A percentile compares a stretch with the other conserved stretches of the same genome.
These are phyloP conservation scores for Pythium biforme DNA, from an alignment of 352 stramenopile species.

Conservation along the genomic window DNA sequence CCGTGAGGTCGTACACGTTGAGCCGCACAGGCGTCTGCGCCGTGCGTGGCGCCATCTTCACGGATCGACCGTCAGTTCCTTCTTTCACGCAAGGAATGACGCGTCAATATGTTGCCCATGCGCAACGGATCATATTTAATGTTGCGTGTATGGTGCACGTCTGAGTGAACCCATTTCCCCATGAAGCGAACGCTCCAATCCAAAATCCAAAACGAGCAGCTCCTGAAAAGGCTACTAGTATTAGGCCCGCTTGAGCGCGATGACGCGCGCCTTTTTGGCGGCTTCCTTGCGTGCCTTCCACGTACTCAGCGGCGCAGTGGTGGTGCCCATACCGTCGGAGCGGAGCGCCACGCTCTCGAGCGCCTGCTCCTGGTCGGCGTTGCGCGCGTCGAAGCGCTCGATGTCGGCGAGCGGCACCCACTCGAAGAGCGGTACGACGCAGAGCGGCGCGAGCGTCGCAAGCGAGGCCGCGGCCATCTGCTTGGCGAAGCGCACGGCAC, in stretches of 20 bases:
- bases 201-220: not conserved
- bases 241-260: constrained; percentile 9
- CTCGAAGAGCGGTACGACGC: constrained; percentile 77
- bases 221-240: too few species aligned
- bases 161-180: constrained; percentile 10
- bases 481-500: constrained; percentile 66
- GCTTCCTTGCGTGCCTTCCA: constrained; percentile 74
- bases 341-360: constrained; percentile 46
- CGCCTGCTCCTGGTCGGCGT: constrained; percentile 59
- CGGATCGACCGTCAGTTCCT: not conserved
- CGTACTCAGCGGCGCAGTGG: constrained; percentile 37
- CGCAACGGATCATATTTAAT: constrained; percentile 10
- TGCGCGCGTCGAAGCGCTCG: constrained; percentile 67
- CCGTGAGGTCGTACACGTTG: constrained; percentile 93
- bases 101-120: not conserved
- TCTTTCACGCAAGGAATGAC: too few species aligned
- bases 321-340: not conserved
- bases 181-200: too few species aligned
- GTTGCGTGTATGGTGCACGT: constrained; percentile 19
- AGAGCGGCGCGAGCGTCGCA: constrained; percentile 35
- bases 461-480: constrained; percentile 52
- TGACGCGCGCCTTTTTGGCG: constrained; percentile 43
- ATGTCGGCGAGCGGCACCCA: constrained; percentile 70
- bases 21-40: constrained; percentile 75
- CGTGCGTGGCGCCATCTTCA: constrained; percentile 49